These are phyloP conservation scores for Spatholobus suberectus DNA, from an alignment of 306 rosid genomes.

Conservation along the genomic window DNA sequence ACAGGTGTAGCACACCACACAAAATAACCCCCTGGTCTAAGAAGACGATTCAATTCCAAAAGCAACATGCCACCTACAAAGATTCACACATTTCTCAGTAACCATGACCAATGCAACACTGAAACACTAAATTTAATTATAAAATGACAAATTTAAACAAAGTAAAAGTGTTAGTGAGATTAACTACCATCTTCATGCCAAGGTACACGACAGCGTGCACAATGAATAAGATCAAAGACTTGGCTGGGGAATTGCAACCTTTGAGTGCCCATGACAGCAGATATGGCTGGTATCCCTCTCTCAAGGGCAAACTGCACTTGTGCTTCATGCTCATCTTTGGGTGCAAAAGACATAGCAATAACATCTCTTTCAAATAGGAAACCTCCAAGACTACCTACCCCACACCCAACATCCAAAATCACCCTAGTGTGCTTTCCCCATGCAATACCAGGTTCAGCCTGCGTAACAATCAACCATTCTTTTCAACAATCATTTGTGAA, in stretches of 20 bases:
- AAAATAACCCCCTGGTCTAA: conserved; percentile 82
- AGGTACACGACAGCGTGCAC: conserved; percentile 86
- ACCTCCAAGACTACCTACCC: conserved; percentile 88
- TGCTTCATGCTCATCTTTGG: conserved; percentile 90
- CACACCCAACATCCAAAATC: conserved; percentile 83
- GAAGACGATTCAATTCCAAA: conserved; percentile 74
- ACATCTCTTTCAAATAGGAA: conserved; percentile 78
- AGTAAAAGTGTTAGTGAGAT: neutral
- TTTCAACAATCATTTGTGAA: neutral
- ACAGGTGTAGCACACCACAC: conserved; percentile 90
- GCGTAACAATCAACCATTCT: conserved; percentile 9
- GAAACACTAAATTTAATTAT: neutral
- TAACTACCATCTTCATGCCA: conserved; percentile 74
- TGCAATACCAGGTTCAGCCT: conserved; percentile 63
- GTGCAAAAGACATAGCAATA: conserved; percentile 82
- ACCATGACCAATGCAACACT: neutral
- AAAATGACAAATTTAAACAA: neutral
- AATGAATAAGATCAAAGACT: conserved; percentile 75
- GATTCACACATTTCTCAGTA: neutral
- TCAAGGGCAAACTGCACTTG: conserved; percentile 91
- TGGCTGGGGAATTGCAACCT: conserved; percentile 76
- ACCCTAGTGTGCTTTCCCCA: conserved; percentile 82
- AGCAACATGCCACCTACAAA: conserved; percentile 72
- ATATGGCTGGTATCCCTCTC: conserved; percentile 82
- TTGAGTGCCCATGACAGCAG: conserved; percentile 92